Percentiles rank a stretch among this genome's conserved stretches.
phyloP scores from a whole-genome alignment of 106 monocot species.

The Ottelia alismoides region DNA sequence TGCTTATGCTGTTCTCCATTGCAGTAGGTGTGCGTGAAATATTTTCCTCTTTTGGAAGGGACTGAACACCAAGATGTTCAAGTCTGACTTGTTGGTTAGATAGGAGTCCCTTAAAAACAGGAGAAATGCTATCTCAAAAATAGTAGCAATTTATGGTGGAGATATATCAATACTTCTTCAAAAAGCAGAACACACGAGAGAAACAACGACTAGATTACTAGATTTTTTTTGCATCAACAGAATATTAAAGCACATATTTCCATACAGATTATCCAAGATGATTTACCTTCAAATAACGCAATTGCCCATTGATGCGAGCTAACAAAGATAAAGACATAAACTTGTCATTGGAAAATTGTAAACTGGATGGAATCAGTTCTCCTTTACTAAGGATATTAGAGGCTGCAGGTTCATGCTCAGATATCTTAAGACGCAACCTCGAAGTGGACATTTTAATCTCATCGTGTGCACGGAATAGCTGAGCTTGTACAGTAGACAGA shows the following conservation, averaged over 20 bases:
- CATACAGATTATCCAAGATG: background rate
- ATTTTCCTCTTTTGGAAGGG: no score
- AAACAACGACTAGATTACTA: no score
- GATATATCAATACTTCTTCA: no score
- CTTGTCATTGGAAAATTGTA: constrained; percentile 87
- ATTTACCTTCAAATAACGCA: constrained; percentile 86
- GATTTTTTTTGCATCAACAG: constrained; percentile 20
- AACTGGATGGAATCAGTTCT: constrained; percentile 46
- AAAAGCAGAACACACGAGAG: no score
- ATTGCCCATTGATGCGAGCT: constrained; percentile 71
- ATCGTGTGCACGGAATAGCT: constrained; percentile 72
- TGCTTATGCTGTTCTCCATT: no score
- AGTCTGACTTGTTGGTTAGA: no score
- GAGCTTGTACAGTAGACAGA: constrained; percentile 71
- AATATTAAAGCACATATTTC: background rate
- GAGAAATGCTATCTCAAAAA: no score
- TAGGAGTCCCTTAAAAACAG: no score
- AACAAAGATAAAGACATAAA: constrained; percentile 47
- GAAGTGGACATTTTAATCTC: constrained; percentile 76
- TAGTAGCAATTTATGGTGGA: no score
- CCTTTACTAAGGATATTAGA: constrained; percentile 53
- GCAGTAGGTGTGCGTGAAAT: no score
- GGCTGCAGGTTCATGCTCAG: constrained; percentile 53
- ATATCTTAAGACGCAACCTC: constrained; percentile 63
- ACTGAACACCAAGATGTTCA: no score